Evolutionary conservation across 2,329 filamentous ascomycete genomes (phyloP).

Genomic region (Verticillium longisporum): DNA sequence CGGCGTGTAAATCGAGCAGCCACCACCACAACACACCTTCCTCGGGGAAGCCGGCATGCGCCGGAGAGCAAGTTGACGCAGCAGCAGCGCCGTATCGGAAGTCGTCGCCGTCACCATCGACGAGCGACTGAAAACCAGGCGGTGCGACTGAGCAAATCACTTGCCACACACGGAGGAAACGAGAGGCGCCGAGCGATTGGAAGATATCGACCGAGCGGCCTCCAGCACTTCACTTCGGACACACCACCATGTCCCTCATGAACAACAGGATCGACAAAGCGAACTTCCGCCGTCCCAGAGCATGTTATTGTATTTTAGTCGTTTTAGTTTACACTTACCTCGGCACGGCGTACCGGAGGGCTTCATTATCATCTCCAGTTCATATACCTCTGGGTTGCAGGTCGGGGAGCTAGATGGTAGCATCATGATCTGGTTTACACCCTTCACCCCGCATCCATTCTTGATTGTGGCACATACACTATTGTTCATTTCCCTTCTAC

Average conservation of each 20-base stretch:
- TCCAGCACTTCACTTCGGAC: neutral
- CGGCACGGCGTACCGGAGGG: constrained; percentile 10
- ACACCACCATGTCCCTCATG: neutral
- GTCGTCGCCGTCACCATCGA: neutral
- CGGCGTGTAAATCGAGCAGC: constrained; percentile 55
- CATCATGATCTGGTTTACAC: neutral
- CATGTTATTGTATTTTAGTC: constrained; percentile 4
- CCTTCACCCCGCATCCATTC: neutral
- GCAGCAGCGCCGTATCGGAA: neutral
- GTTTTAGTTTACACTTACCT: constrained; percentile 1
- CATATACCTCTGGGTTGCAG: neutral
- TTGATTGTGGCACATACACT: neutral
- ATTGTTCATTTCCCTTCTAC: neutral
- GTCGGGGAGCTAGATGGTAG: neutral
- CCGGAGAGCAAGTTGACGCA: neutral
- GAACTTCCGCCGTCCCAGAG: neutral
- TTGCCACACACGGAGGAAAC: neutral
- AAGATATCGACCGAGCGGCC: neutral
- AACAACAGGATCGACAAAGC: neutral
- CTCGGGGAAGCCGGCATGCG: neutral
- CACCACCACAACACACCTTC: neutral
- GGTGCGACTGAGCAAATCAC: neutral
- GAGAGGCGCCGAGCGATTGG: neutral
- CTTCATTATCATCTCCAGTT: neutral
- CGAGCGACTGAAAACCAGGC: neutral